phyloP scores from a whole-genome alignment of 345 rosid species.

The Clausena lansium region DNA sequence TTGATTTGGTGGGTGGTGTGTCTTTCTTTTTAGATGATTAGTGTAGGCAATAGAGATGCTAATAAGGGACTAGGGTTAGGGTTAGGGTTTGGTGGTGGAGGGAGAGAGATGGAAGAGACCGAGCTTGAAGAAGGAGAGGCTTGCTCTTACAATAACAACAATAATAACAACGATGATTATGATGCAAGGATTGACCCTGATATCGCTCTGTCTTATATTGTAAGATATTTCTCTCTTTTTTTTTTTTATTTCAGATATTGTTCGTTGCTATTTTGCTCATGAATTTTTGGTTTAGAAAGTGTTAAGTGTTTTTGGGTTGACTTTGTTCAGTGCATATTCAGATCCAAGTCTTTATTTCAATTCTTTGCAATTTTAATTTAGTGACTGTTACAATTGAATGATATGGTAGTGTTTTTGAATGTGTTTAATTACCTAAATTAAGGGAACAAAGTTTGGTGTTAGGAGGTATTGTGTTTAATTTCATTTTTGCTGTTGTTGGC shows the following conservation, averaged over 20 bases:
- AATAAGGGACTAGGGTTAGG: constrained; percentile 51
- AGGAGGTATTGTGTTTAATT: constrained; percentile 1
- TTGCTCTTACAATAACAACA: constrained; percentile 49
- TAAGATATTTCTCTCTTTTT: constrained; percentile 31
- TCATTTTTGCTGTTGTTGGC: constrained; percentile 9
- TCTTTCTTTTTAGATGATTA: constrained; percentile 36
- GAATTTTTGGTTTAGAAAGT: background rate
- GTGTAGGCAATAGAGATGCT: constrained; percentile 48
- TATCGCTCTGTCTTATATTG: constrained; percentile 75
- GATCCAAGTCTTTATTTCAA: constrained; percentile 26
- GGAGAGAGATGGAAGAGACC: constrained; percentile 49
- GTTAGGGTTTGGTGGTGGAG: constrained; percentile 35
- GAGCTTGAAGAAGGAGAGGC: constrained; percentile 84
- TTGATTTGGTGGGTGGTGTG: constrained; percentile 19
- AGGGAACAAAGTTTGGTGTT: background rate
- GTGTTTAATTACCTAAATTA: constrained; percentile 8
- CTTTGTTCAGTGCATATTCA: constrained; percentile 14
- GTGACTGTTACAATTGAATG: constrained; percentile 17
- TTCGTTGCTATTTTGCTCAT: background rate
- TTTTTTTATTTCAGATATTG: background rate
- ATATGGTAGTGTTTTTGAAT: constrained; percentile 20
- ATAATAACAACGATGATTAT: constrained; percentile 45
- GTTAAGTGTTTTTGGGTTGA: constrained; percentile 5
- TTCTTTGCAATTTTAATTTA: constrained; percentile 21
- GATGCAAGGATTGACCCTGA: constrained; percentile 64